Base-by-base conservation (phyloP, 768 basidiomycete species). In the Omphalotus guepiniiformis region DNA sequence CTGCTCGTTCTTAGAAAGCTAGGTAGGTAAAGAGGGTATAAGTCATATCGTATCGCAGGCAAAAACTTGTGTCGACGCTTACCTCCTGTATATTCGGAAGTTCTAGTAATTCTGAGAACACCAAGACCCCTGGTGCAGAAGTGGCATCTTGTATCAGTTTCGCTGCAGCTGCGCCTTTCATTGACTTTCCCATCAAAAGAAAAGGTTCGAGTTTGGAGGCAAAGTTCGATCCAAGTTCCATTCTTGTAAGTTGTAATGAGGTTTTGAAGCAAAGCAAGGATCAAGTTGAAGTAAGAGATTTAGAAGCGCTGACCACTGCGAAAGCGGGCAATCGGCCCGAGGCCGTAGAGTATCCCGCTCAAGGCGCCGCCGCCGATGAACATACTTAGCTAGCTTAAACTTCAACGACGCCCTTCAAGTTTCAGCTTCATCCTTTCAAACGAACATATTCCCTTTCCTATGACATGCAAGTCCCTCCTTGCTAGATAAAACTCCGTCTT, bases 121-220 rank as follows among this genome's bases (percentile, higher is more conserved):
- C 88, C 62, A 89, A 95, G 38, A 96, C 88, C 8, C 93, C 94
- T 13, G 85, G 83, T 0, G 94, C 90, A 36, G 88, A 78, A 21
- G 87, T 93, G 46, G 85, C 94, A 60, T 96, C 87, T 57, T 82
- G 76, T 25, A 94, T 69, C 47, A 94, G 79, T 61, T 94, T 93
- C 5, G 91, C 93, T 0, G 93, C 93, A 1, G 88, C 91, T 0
- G 92, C 92, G 1, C 95, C 95, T 60, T 91, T 94, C 8, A 88
- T 80, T 0, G 89, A 88, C 62, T 94, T 93, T 3, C 86, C 91
- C 69, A 97, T 91, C 50, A 97, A 78, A 35, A 96, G 64, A 65
- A 88, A 96, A 0, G 93, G 92, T 67, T 97, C 93, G 9, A 93
- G 74, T 55, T 85, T 89, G 13, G 81, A 71, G 4, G 78, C 63